phyloP scores from a whole-genome alignment of 768 basidiomycete genomes.

The Suillus discolor region DNA sequence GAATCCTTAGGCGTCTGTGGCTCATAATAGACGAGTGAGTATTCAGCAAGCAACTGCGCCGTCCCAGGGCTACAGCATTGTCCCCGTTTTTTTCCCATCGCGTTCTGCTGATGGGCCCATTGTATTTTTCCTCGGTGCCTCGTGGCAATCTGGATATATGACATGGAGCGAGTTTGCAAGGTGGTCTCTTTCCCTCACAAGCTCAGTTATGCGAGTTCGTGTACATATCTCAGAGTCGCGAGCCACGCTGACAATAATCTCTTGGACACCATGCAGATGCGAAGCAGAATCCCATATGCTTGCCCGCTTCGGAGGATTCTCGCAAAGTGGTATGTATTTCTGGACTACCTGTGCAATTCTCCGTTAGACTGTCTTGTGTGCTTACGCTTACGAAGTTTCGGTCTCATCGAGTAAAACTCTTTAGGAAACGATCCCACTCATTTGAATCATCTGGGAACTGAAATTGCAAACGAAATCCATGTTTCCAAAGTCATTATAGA shows the following conservation, averaged over 20 bases:
- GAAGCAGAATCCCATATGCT: not conserved
- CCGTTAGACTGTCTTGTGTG: not conserved
- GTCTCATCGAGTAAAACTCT: not conserved
- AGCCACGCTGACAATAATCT: not conserved
- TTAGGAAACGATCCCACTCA: not conserved
- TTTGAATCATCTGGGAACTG: not conserved
- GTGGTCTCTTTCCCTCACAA: not conserved
- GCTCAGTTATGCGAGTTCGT: not conserved
- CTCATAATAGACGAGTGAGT: not conserved
- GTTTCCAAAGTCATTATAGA: not conserved
- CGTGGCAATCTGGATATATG: slow-evolving; percentile 5
- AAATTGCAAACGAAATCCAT: not conserved
- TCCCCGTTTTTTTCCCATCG: slow-evolving; percentile 9
- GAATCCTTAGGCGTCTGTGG: not conserved
- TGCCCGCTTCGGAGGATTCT: not conserved
- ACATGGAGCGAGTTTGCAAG: not conserved
- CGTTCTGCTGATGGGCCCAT: slow-evolving; percentile 4
- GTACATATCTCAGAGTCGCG: not conserved
- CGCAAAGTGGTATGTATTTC: not conserved
- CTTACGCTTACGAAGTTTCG: not conserved
- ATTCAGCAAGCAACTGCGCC: slow-evolving; percentile 5
- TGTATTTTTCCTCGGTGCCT: slow-evolving; percentile 13
- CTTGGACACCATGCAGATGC: not conserved
- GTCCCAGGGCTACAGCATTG: slow-evolving; percentile 1
- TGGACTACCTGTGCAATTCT: not conserved